Evolutionary conservation across 2,329 filamentous ascomycete genomes (phyloP).

Genomic region (Proliferodiscus dingleyae): DNA sequence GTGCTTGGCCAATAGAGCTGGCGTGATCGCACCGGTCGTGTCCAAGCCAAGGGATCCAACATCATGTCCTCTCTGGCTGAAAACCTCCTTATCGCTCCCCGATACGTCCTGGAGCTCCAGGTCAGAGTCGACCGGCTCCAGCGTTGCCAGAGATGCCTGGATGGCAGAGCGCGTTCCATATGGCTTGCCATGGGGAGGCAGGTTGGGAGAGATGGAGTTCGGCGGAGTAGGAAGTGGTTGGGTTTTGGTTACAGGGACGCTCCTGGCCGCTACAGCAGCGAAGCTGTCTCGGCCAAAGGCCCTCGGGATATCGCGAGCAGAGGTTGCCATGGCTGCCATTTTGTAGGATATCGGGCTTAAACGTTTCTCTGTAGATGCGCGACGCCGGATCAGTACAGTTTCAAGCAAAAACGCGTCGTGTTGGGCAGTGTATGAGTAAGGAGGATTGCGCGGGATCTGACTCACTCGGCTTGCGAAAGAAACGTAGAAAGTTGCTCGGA

Average conservation of each 20-base stretch:
- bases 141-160: conserved; percentile 43
- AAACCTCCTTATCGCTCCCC: conserved; percentile 30
- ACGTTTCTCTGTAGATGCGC: conserved; percentile 31
- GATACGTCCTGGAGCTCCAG: conserved; percentile 74
- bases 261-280: conserved; percentile 65
- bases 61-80: conserved; percentile 13
- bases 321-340: conserved; percentile 62
- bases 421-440: conserved; percentile 2
- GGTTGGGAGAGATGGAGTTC: conserved; percentile 86
- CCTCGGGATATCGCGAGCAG: conserved; percentile 61
- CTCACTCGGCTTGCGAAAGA: conserved; percentile 33
- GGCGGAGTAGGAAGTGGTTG: conserved; percentile 80
- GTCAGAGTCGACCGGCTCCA: conserved; percentile 74
- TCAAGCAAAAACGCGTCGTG: conserved; percentile 12
- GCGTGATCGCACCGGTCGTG: conserved; percentile 76
- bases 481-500: conserved; percentile 24
- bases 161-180: conserved; percentile 40
- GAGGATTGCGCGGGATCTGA: conserved; percentile 18
- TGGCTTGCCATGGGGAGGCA: conserved; percentile 75
- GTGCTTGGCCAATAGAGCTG: conserved; percentile 78
- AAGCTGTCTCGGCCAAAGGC: conserved; percentile 62
- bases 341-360: conserved; percentile 31
- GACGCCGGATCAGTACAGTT: conserved; percentile 24
- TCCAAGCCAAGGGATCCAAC: conserved; percentile 47
- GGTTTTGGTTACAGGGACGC: conserved; percentile 50